phyloP scores from a whole-genome alignment of 139 green algal species.

The Edaphochlamys debaryana region DNA sequence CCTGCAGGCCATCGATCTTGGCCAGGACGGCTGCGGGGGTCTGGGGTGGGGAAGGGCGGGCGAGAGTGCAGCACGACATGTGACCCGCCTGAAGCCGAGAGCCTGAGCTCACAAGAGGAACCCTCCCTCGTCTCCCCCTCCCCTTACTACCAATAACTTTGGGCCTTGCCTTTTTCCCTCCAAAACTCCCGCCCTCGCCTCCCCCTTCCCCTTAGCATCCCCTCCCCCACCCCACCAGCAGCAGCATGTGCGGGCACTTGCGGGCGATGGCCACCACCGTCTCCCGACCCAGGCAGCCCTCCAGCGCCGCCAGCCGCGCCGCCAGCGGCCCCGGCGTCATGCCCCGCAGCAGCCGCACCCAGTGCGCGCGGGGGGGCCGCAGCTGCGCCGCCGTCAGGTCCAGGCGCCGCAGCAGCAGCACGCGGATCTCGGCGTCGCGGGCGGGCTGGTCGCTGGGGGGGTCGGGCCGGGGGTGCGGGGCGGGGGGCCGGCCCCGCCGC shows the following conservation, averaged over 20 bases:
- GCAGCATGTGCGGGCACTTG: neutral
- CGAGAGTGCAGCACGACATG: too few relatives aligned
- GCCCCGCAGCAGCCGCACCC: neutral
- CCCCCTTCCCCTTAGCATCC: neutral
- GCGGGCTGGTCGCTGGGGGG: too few relatives aligned
- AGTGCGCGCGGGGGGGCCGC: neutral
- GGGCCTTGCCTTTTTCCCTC: neutral
- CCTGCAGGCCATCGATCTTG: too few relatives aligned
- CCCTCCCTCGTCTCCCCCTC: too few relatives aligned
- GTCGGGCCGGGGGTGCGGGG: too few relatives aligned
- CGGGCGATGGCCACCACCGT: conserved; percentile 3
- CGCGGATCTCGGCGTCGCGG: conserved; percentile 3
- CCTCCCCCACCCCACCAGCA: neutral
- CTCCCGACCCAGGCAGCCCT: neutral
- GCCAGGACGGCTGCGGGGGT: too few relatives aligned
- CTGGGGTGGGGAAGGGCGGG: too few relatives aligned
- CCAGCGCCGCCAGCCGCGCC: neutral
- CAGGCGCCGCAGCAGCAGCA: conserved; percentile 1
- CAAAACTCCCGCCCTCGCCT: neutral
- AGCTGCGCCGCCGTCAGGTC: neutral
- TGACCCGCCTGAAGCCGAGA: too few relatives aligned
- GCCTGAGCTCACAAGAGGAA: neutral
- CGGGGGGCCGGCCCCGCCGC: too few relatives aligned
- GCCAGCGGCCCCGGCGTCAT: neutral
- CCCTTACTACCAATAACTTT: too few relatives aligned